These are phyloP conservation scores for Coniophora puteana DNA, from an alignment of 1,284 basidiomycete genomes.

Conservation along the genomic window DNA sequence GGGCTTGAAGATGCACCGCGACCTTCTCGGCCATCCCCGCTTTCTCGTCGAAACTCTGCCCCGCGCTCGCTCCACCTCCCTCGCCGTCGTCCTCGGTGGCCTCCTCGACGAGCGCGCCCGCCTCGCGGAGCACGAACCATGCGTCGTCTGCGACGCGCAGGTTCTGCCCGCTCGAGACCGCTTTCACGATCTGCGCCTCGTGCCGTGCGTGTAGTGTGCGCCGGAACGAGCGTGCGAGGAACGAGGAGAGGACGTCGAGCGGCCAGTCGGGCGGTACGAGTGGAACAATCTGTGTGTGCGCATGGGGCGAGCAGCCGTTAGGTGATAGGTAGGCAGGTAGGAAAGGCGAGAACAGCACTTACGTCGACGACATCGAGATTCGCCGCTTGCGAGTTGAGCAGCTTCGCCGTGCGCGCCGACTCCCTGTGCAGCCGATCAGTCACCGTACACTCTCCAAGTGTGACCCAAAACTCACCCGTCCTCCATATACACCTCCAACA, in stretches of 20 bases:
- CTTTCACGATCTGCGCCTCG: constrained; percentile 71
- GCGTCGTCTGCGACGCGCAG: constrained; percentile 37
- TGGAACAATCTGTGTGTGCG: constrained; percentile 56
- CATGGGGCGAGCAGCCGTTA: background rate
- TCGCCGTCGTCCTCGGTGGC: constrained; percentile 42
- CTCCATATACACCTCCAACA: constrained; percentile 80
- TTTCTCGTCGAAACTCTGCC: constrained; percentile 28
- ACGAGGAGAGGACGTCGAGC: constrained; percentile 65
- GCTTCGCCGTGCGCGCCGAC: constrained; percentile 52
- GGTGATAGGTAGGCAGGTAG: background rate
- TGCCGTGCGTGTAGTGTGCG: constrained; percentile 68
- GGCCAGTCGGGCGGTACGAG: constrained; percentile 76
- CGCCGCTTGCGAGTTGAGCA: constrained; percentile 78
- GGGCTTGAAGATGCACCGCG: constrained; percentile 9
- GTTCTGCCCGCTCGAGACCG: constrained; percentile 68
- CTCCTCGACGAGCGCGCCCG: constrained; percentile 69
- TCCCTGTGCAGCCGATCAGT: constrained; percentile 31
- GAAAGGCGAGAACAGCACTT: constrained; percentile 22
- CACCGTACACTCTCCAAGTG: constrained; percentile 5
- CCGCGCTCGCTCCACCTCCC: constrained; percentile 18
- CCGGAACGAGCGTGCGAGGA: constrained; percentile 76
- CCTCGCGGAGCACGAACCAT: constrained; percentile 45
- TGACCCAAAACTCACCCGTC: constrained; percentile 48
- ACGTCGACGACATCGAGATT: constrained; percentile 79
- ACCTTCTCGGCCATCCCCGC: constrained; percentile 13